phyloP scores from a whole-genome alignment of 495 filamentous ascomycete species.

The Podospora didyma region DNA sequence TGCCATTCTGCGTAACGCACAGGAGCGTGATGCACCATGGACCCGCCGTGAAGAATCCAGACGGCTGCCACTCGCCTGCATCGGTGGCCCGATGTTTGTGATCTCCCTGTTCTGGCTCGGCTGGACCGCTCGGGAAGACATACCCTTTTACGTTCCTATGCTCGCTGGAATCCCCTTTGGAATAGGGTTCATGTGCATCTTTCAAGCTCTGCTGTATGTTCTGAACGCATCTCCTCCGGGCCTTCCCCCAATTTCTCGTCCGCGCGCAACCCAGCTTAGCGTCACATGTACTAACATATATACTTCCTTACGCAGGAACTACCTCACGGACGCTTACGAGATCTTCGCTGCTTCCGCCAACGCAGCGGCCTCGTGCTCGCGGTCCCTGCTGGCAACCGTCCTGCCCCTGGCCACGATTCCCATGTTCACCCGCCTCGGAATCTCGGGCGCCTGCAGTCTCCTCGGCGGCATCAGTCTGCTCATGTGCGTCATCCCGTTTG shows the following conservation, averaged over 20 bases:
- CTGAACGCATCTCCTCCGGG: conserved; percentile 28
- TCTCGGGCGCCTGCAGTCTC: conserved; percentile 34
- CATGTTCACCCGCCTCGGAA: conserved; percentile 36
- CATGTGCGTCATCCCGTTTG: conserved; percentile 37
- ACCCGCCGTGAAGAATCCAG: conserved; percentile 52
- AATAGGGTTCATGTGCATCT: conserved; percentile 53
- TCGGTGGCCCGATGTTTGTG: conserved; percentile 60
- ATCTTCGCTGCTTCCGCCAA: conserved; percentile 68
- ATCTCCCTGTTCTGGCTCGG: conserved; percentile 69
- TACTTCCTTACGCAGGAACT: conserved; percentile 64
- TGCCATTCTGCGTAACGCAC: conserved; percentile 21
- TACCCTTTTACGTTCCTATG: conserved; percentile 63
- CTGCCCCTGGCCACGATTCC: conserved; percentile 46
- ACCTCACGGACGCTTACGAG: conserved; percentile 72
- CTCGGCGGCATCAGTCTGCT: conserved; percentile 35
- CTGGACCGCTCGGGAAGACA: conserved; percentile 53
- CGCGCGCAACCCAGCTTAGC: too few species aligned
- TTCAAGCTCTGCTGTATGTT: conserved; percentile 59
- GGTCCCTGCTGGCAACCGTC: conserved; percentile 60
- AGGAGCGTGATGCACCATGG: conserved; percentile 25
- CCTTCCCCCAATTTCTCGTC: too few species aligned
- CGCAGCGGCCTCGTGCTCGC: conserved; percentile 57
- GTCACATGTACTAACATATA: conserved; percentile 45
- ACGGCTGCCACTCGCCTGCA: conserved; percentile 62
- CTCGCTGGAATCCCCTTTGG: conserved; percentile 66